Percentiles rank a stretch among this genome's conserved stretches.
Conservation (phyloP, 1,139 yeast genomes). For the Geotrichum restrictum region DNA sequence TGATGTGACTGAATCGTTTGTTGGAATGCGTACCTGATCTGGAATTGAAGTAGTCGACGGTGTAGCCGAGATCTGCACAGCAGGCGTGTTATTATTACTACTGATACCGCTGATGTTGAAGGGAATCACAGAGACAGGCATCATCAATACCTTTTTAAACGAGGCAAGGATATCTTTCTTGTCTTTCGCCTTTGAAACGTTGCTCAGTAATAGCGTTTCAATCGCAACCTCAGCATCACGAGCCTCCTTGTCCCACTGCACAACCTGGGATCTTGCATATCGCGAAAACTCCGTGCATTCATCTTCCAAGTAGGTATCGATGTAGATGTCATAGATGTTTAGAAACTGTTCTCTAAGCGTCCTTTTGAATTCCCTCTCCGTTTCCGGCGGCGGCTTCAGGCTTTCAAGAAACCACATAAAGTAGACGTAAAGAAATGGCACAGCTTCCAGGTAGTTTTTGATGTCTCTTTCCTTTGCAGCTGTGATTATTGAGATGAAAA, state of each 20-base stretch:
- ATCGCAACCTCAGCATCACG: constrained; percentile 40
- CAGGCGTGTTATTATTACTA: neutral
- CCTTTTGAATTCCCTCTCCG: constrained; percentile 13
- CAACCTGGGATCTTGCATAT: constrained; percentile 35
- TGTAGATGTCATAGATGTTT: constrained; percentile 16
- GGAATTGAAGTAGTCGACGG: constrained; percentile 10
- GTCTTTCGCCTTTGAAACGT: constrained; percentile 42
- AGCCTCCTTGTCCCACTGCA: constrained; percentile 38
- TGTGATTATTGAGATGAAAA: constrained; percentile 32
- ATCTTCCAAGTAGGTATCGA: constrained; percentile 15
- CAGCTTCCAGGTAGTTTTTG: constrained; percentile 17
- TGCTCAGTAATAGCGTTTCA: constrained; percentile 45
- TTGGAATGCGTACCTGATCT: neutral
- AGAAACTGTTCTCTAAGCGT: constrained; percentile 15
- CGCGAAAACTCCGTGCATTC: constrained; percentile 17
- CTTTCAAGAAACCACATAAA: constrained; percentile 22
- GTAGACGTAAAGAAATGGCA: constrained; percentile 20
- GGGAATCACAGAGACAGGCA: constrained; percentile 37
- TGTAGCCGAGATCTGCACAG: neutral
- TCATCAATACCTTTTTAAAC: constrained; percentile 45
- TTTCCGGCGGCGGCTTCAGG: constrained; percentile 12
- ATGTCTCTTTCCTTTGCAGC: constrained; percentile 18
- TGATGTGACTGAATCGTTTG: neutral
- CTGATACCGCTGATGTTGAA: constrained; percentile 10
- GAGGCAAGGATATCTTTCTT: constrained; percentile 53